Conservation (phyloP, 192 early-diverging fungal species). For the Linderina pennispora region DNA sequence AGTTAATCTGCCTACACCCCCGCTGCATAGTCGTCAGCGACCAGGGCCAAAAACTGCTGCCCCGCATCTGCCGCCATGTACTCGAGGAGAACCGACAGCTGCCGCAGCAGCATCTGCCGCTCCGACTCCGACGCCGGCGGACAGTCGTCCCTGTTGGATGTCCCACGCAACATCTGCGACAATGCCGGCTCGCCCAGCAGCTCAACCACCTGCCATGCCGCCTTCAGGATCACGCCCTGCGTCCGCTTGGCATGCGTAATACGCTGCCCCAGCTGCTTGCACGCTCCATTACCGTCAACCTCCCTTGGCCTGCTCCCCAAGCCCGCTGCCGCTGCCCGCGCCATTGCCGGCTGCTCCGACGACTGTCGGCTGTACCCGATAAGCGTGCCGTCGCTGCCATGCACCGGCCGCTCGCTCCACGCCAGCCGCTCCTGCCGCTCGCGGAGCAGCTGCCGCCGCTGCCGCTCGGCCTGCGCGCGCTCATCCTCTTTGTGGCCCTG, state of each 20-base stretch:
- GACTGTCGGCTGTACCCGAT: slow-evolving; percentile 32
- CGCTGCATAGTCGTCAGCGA: slow-evolving; percentile 23
- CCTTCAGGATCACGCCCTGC: slow-evolving; percentile 26
- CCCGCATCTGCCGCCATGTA: slow-evolving; percentile 38
- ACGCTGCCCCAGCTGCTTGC: slow-evolving; percentile 43
- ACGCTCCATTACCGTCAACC: neutral
- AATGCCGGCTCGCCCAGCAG: slow-evolving; percentile 15
- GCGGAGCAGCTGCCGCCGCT: slow-evolving; percentile 28
- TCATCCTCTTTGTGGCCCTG: slow-evolving; percentile 41
- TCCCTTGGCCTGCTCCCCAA: neutral
- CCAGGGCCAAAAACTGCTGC: slow-evolving; percentile 25
- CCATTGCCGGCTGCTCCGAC: neutral
- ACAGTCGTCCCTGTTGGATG: slow-evolving; percentile 1
- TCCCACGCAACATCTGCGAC: slow-evolving; percentile 4
- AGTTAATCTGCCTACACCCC: too few relatives aligned
- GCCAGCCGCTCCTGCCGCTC: slow-evolving; percentile 35
- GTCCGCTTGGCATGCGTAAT: slow-evolving; percentile 34
- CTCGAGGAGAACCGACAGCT: slow-evolving; percentile 42
- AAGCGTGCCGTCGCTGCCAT: slow-evolving; percentile 33
- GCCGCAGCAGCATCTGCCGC: slow-evolving; percentile 10
- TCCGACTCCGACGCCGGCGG: slow-evolving; percentile 6
- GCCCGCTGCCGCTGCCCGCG: slow-evolving; percentile 5
- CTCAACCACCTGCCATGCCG: slow-evolving; percentile 29
- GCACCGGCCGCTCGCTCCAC: slow-evolving; percentile 3
- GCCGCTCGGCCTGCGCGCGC: slow-evolving; percentile 31